phyloP scores from a whole-genome alignment of 2,329 filamentous ascomycete genomes.

The Pestalotiopsis sp. region DNA sequence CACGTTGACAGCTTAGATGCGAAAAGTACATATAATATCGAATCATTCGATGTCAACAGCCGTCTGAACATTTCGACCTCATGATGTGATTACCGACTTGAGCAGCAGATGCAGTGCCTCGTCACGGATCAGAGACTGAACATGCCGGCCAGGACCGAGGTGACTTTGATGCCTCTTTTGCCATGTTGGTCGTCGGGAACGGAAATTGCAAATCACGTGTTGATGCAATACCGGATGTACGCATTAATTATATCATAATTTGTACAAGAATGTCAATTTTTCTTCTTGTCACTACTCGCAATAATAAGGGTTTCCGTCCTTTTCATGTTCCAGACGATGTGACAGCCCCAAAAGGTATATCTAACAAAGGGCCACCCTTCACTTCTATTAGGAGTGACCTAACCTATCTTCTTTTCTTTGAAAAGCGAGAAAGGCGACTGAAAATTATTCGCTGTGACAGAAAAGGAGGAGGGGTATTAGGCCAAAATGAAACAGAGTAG shows the following conservation, averaged over 20 bases:
- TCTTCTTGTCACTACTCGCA: slow-evolving; percentile 33
- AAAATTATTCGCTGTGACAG: slow-evolving; percentile 5
- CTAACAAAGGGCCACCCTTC: slow-evolving; percentile 26
- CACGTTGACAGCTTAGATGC: no score
- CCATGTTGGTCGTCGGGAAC: no score
- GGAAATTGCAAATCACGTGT: background rate
- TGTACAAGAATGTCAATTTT: slow-evolving; percentile 32
- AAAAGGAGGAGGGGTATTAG: slow-evolving; percentile 9
- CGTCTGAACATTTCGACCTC: no score
- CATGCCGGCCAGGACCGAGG: no score
- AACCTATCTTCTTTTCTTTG: slow-evolving; percentile 14
- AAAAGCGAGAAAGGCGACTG: slow-evolving; percentile 24
- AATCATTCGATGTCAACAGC: no score
- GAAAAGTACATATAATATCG: no score
- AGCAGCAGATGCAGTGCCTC: no score
- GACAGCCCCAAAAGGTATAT: slow-evolving; percentile 31
- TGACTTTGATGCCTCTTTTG: no score
- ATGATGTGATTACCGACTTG: no score
- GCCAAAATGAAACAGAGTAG: slow-evolving; percentile 1
- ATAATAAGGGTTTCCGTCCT: slow-evolving; percentile 25
- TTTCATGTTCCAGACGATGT: slow-evolving; percentile 19
- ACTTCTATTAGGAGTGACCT: slow-evolving; percentile 26
- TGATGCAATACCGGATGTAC: background rate
- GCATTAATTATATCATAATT: slow-evolving; percentile 7
- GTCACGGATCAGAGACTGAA: no score